Conservation (phyloP, 805 yeast genomes). For the Candida orba region DNA sequence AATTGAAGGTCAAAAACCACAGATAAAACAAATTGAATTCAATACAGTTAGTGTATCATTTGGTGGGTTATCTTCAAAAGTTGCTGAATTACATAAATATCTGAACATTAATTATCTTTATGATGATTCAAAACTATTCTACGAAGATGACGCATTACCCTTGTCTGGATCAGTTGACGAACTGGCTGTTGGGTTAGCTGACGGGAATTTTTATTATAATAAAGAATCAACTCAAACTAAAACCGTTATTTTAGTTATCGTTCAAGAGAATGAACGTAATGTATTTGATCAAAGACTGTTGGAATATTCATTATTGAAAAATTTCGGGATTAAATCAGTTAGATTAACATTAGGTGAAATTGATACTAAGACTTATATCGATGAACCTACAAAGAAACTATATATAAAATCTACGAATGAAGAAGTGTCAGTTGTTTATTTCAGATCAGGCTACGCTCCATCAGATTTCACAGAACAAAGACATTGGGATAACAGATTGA, state of each 20-base stretch:
- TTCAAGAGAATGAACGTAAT: conserved; percentile 82
- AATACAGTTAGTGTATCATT: conserved; percentile 94
- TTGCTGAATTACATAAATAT: conserved; percentile 66
- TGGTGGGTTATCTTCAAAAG: conserved; percentile 81
- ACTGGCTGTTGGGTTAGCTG: conserved; percentile 63
- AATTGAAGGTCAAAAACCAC: conserved; percentile 32
- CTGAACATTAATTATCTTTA: conserved; percentile 56
- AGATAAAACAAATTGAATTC: conserved; percentile 90
- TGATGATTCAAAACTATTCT: conserved; percentile 31
- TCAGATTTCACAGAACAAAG: conserved; percentile 57
- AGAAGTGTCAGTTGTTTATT: conserved; percentile 85
- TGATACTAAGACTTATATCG: conserved; percentile 32
- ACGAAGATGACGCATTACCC: conserved; percentile 47
- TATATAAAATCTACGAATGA: conserved; percentile 46
- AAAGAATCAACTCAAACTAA: conserved; percentile 21
- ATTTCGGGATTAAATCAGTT: conserved; percentile 50
- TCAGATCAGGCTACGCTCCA: conserved; percentile 85
- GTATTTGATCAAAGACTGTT: conserved; percentile 85
- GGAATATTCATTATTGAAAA: conserved; percentile 59
- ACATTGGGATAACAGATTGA: conserved; percentile 74
- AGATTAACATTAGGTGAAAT: conserved; percentile 66
- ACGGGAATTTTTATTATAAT: conserved; percentile 55
- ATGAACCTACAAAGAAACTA: conserved; percentile 36
- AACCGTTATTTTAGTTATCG: conserved; percentile 64
- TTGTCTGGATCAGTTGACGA: conserved; percentile 55